Percentiles rank a stretch among this genome's conserved stretches.
Conservation (phyloP, 306 rosid genomes). For the Echinosophora koreensis region DNA sequence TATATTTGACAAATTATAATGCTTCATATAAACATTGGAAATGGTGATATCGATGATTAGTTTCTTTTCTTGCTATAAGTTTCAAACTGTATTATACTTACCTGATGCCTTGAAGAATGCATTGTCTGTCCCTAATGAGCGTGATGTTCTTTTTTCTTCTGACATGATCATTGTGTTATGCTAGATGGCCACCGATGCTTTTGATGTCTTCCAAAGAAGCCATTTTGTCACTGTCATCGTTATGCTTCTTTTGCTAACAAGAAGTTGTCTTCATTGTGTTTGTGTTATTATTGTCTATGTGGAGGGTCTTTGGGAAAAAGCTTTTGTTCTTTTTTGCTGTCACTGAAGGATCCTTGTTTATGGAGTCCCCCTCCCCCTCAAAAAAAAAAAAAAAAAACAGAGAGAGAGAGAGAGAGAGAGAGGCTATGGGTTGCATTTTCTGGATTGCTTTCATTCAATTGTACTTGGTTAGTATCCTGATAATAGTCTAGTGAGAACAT, state of each 20-base stretch:
- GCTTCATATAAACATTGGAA: constrained; percentile 1
- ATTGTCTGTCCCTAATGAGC: background rate
- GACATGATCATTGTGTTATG: background rate
- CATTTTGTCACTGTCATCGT: background rate
- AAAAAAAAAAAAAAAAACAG: no score
- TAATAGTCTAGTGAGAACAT: background rate
- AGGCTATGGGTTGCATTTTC: constrained; percentile 11
- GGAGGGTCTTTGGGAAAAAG: no score
- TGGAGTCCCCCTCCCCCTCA: background rate
- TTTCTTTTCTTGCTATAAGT: background rate
- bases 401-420: background rate
- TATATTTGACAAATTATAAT: constrained; percentile 16
- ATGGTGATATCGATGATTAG: background rate
- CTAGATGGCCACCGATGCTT: constrained; percentile 17
- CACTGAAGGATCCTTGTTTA: constrained; percentile 10
- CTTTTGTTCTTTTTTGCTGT: background rate
- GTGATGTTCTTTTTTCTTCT: background rate
- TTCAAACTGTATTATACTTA: background rate
- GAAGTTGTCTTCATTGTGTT: constrained; percentile 1
- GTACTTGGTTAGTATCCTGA: background rate
- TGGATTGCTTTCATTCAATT: no score
- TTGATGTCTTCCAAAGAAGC: constrained; percentile 17
- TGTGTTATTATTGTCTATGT: background rate
- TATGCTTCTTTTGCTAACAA: background rate
- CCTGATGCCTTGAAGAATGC: background rate